These are phyloP conservation scores for Linum lewisii DNA, from an alignment of 345 rosid genomes.

Conservation along the genomic window DNA sequence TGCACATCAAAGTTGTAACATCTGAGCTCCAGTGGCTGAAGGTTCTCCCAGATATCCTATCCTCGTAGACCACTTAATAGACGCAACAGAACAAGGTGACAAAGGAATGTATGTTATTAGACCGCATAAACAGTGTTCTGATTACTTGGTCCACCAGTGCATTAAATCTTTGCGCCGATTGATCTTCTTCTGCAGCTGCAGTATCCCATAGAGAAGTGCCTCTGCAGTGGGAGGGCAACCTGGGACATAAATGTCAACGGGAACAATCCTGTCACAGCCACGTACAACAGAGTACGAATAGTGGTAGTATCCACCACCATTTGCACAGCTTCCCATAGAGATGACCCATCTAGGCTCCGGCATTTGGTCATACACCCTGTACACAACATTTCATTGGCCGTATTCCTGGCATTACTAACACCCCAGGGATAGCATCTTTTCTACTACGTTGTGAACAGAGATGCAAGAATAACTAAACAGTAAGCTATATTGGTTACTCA, in stretches of 20 bases:
- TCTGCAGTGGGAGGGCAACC: constrained; percentile 99
- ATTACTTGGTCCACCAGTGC: constrained; percentile 84
- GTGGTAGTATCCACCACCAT: constrained; percentile 97
- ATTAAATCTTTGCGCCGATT: constrained; percentile 95
- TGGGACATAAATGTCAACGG: constrained; percentile 90
- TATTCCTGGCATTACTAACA: neutral
- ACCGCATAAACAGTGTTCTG: neutral
- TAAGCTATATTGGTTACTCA: neutral
- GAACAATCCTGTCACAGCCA: constrained; percentile 97
- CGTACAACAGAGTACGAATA: constrained; percentile 95
- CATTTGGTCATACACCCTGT: constrained; percentile 98
- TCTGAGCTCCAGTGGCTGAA: too few species aligned
- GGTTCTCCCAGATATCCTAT: too few species aligned
- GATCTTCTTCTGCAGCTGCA: constrained; percentile 97
- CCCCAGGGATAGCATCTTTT: neutral
- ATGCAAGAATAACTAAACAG: neutral
- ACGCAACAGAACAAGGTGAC: too few species aligned
- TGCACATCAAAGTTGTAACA: too few species aligned
- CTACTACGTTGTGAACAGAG: neutral
- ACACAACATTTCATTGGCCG: constrained; percentile 6
- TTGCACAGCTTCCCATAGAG: constrained; percentile 98
- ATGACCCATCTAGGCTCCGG: constrained; percentile 99
- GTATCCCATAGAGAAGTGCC: constrained; percentile 84
- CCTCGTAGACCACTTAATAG: too few species aligned
- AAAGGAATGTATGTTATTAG: too few species aligned